These are phyloP conservation scores for Alternaria solani DNA, from an alignment of 2,329 filamentous ascomycete genomes.

Conservation along the genomic window DNA sequence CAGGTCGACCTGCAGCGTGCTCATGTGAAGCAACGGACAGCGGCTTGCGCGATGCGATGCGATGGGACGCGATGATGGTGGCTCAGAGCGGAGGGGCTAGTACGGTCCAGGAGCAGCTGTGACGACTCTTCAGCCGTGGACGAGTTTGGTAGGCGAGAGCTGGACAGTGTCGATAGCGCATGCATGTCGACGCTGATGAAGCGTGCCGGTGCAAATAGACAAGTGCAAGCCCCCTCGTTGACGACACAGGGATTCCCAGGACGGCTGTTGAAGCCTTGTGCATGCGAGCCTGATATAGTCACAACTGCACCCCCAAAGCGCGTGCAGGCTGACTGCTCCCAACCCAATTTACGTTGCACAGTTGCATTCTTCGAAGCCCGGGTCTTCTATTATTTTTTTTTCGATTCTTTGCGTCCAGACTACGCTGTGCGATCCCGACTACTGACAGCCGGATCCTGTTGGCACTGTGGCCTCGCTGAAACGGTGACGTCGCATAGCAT, in stretches of 20 bases:
- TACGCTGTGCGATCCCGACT: conserved; percentile 6
- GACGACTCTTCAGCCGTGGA: conserved; percentile 7
- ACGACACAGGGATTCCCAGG: conserved; percentile 10
- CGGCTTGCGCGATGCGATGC: conserved; percentile 35
- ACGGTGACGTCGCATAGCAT: conserved; percentile 29
- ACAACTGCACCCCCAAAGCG: conserved; percentile 10
- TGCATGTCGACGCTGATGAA: not conserved
- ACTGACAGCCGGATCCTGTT: conserved; percentile 4
- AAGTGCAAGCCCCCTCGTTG: not conserved
- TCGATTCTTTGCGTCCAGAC: not conserved
- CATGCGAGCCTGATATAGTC: conserved; percentile 22
- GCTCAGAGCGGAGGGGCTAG: conserved; percentile 23
- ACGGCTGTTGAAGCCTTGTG: conserved; percentile 10
- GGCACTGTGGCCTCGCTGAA: conserved; percentile 18
- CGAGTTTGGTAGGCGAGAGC: conserved; percentile 1
- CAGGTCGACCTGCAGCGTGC: conserved; percentile 26
- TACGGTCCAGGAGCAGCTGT: conserved; percentile 8
- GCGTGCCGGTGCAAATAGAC: not conserved
- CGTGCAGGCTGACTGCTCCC: conserved; percentile 12
- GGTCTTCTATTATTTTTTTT: not conserved
- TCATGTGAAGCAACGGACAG: conserved; percentile 18
- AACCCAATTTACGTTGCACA: conserved; percentile 3
- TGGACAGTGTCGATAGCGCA: not conserved
- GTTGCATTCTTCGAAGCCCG: conserved; percentile 7
- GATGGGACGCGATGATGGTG: conserved; percentile 11